These are phyloP conservation scores for Lyophyllum shimeji DNA, from an alignment of 768 basidiomycete species.

Conservation along the genomic window DNA sequence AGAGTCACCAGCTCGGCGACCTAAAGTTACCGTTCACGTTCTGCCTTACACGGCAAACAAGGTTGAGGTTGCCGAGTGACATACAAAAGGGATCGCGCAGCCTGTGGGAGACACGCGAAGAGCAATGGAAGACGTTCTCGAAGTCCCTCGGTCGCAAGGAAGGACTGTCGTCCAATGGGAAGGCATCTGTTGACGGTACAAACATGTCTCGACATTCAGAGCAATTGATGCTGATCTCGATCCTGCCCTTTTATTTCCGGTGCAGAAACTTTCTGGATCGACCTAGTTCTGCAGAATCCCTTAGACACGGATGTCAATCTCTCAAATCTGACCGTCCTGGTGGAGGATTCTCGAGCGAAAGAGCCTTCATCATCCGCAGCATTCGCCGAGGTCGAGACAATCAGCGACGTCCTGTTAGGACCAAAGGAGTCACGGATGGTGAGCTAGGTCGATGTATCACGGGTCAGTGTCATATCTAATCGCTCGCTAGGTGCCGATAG, in stretches of 20 bases:
- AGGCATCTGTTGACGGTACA: constrained; percentile 65
- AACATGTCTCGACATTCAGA: neutral
- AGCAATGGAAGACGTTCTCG: constrained; percentile 64
- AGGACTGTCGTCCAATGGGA: constrained; percentile 51
- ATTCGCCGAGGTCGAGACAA: constrained; percentile 54
- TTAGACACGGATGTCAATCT: constrained; percentile 73
- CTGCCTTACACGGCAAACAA: constrained; percentile 56
- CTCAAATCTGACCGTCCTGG: constrained; percentile 55
- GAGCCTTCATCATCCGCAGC: constrained; percentile 32
- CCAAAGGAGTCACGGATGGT: constrained; percentile 69
- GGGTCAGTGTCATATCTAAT: neutral
- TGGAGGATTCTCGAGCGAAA: constrained; percentile 38
- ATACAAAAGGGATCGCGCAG: constrained; percentile 38
- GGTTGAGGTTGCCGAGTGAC: constrained; percentile 56
- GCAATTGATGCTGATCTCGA: constrained; percentile 2
- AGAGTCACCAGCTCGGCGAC: constrained; percentile 38
- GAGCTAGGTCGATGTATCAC: constrained; percentile 17
- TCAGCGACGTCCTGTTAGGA: constrained; percentile 61
- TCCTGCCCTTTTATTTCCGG: no score
- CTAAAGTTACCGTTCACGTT: constrained; percentile 68
- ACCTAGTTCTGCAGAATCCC: constrained; percentile 69
- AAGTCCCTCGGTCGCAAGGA: constrained; percentile 52
- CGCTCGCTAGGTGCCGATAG: constrained; percentile 54
- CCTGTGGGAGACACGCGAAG: constrained; percentile 67
- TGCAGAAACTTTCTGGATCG: constrained; percentile 77